Percentiles rank a stretch among this genome's conserved stretches.
Evolutionary conservation across 2,329 filamentous ascomycete species (phyloP).

Genomic region (Tricladium varicosporioides): DNA sequence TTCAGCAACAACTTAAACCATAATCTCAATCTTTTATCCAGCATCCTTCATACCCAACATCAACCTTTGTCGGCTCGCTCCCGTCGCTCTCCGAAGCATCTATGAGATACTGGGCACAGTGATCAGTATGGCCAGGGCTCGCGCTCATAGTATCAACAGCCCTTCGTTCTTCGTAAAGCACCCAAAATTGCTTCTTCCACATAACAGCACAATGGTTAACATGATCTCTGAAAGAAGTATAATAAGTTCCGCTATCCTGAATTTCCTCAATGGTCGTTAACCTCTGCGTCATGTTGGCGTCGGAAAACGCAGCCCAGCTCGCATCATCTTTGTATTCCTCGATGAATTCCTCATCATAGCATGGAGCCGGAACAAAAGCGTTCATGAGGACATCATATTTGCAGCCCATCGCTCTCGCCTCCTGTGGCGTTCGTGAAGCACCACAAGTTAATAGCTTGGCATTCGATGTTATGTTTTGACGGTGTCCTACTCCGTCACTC

Average conservation of each 20-base stretch:
- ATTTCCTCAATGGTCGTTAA: constrained; percentile 9
- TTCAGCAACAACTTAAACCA: too few species aligned
- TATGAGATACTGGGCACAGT: not conserved
- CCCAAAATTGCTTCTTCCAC: constrained; percentile 39
- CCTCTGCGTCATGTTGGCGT: constrained; percentile 6
- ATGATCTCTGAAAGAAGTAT: constrained; percentile 25
- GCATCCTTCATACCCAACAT: not conserved
- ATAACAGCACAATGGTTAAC: constrained; percentile 41
- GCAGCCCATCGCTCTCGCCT: constrained; percentile 7
- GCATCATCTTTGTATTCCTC: constrained; percentile 14
- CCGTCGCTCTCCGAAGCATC: not conserved
- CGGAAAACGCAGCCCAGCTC: constrained; percentile 10
- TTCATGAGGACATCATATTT: constrained; percentile 14
- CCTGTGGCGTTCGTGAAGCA: not conserved
- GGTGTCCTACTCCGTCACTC: not conserved
- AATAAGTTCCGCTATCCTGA: constrained; percentile 8
- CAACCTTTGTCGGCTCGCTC: not conserved
- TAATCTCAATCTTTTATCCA: too few species aligned
- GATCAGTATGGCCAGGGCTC: not conserved
- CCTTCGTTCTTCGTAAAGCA: constrained; percentile 35
- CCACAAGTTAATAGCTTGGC: not conserved
- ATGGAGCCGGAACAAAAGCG: constrained; percentile 12
- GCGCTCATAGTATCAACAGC: not conserved
- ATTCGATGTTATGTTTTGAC: constrained; percentile 11
- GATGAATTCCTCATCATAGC: constrained; percentile 9